Evolutionary conservation across 2,329 filamentous ascomycete species (phyloP).

Genomic region (Aschersonia sp.): DNA sequence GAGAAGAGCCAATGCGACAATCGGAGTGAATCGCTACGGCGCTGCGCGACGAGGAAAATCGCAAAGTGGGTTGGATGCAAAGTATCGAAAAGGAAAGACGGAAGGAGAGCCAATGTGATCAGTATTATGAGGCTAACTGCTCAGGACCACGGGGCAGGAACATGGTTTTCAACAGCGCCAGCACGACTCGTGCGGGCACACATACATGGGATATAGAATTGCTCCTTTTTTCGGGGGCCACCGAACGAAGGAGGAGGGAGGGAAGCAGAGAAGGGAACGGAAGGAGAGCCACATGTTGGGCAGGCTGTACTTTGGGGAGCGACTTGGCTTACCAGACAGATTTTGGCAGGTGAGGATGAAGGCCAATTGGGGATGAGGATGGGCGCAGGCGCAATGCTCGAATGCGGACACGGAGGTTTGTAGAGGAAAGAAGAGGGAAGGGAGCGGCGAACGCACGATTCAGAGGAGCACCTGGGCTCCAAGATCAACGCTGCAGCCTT

Average conservation of each 20-base stretch:
- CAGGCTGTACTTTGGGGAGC: background rate
- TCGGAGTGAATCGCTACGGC: background rate
- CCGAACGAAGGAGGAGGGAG: too few species aligned
- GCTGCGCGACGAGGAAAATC: conserved; percentile 1
- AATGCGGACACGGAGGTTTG: background rate
- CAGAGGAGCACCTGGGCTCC: background rate
- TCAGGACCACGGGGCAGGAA: background rate
- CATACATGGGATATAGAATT: background rate
- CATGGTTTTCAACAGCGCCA: conserved; percentile 1
- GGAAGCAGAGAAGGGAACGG: background rate
- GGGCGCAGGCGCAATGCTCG: background rate
- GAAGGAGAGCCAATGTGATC: background rate
- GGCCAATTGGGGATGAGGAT: conserved; percentile 1
- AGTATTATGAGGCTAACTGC: background rate
- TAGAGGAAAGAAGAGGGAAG: background rate
- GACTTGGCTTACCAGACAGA: conserved; percentile 1
- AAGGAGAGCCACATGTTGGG: background rate
- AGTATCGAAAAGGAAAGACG: background rate
- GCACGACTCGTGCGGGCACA: conserved; percentile 5
- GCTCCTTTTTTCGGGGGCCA: background rate
- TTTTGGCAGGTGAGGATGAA: background rate
- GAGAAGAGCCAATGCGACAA: background rate
- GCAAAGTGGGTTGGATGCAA: background rate
- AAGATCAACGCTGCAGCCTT: background rate
- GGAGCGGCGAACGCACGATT: background rate